Evolutionary conservation across 2,329 filamentous ascomycete genomes (phyloP), one percentile per base, ranked within the genome.

Genomic region (Hymenoscyphus fraxineus): DNA sequence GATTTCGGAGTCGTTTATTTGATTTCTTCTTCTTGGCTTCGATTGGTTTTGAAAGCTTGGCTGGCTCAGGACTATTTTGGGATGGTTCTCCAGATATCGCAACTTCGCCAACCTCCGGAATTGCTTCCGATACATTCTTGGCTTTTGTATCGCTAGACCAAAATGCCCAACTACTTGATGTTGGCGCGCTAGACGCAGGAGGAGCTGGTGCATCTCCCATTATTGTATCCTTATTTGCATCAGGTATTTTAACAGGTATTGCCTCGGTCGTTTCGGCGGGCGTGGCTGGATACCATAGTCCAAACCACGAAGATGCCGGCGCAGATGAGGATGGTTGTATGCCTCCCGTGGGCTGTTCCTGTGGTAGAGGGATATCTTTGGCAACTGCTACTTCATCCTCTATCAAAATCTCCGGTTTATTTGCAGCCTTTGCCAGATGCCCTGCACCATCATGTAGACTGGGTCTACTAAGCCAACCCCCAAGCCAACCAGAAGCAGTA

Each of bases 91-190:
- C 79, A 67, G 85, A 80, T 60, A 88, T 80, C 3, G 86, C 86
- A 57, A 88, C 77, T 71, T 83, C 80, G 31, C 80, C 72, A 51
- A 62, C 38, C 35, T 71, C 69, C 5, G 64, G 44, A 19, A 60
- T 61, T 32, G 61, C 64, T 16, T 58, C 22, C 55, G 60, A 10
- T 2, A 31, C 44, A 19, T 71, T 59, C 55, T 76, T 75, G 38
- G 75, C 71, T 35, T 68, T 65, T 6, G 73, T 70, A 4, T 74
- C 71, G 5, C 71, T 85, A 15, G 88, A 92, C 90, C 90, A 94
- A 69, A 94, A 93, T 0, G 88, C 90, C 91, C 91, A 94, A 0
- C 88, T 90, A 13, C 84, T 85, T 19, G 81, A 79, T 16, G 82
- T 79, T 5, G 31, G 64, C 61, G 39, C 67, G 47, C 31, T 4